A percentile compares a stretch with the other conserved stretches of the same genome.
Conservation (phyloP, 2,329 filamentous ascomycete species). For the Paracorniculantispora psalliotae region DNA sequence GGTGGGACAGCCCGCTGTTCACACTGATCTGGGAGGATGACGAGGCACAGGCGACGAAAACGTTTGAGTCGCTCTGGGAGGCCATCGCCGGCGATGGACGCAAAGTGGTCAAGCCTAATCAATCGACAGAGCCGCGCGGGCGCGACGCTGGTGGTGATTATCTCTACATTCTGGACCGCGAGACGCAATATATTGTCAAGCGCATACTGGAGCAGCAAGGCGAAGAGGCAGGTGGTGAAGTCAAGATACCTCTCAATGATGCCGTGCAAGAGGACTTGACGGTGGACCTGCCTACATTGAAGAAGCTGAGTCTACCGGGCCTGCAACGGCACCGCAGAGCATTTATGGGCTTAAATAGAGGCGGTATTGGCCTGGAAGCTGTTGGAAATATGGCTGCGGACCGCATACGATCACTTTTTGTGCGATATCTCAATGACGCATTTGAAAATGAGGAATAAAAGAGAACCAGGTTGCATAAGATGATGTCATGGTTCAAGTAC, state of each 20-base stretch:
- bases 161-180: slow-evolving; percentile 72
- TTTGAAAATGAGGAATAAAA: slow-evolving; percentile 53
- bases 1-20: slow-evolving; percentile 82
- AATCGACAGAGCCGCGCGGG: slow-evolving; percentile 63
- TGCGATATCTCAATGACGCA: slow-evolving; percentile 60
- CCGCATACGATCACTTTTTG: slow-evolving; percentile 58
- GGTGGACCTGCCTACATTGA: slow-evolving; percentile 58
- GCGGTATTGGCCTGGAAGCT: slow-evolving; percentile 55
- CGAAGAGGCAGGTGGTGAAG: slow-evolving; percentile 60
- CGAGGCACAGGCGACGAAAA: slow-evolving; percentile 48
- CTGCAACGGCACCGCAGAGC: slow-evolving; percentile 73
- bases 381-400: slow-evolving; percentile 49
- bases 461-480: neutral
- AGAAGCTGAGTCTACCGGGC: slow-evolving; percentile 65
- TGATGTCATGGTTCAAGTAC: neutral
- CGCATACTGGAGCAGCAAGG: slow-evolving; percentile 64
- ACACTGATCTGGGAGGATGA: slow-evolving; percentile 73
- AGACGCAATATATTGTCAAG: slow-evolving; percentile 71
- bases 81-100: slow-evolving; percentile 58
- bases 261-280: slow-evolving; percentile 43
- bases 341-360: slow-evolving; percentile 72
- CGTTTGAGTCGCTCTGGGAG: slow-evolving; percentile 69
- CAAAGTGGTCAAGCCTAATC: slow-evolving; percentile 67
- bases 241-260: slow-evolving; percentile 41
- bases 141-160: slow-evolving; percentile 66